Base-by-base conservation (phyloP, 1,139 yeast genomes). In the Yamadazyma sp. region DNA sequence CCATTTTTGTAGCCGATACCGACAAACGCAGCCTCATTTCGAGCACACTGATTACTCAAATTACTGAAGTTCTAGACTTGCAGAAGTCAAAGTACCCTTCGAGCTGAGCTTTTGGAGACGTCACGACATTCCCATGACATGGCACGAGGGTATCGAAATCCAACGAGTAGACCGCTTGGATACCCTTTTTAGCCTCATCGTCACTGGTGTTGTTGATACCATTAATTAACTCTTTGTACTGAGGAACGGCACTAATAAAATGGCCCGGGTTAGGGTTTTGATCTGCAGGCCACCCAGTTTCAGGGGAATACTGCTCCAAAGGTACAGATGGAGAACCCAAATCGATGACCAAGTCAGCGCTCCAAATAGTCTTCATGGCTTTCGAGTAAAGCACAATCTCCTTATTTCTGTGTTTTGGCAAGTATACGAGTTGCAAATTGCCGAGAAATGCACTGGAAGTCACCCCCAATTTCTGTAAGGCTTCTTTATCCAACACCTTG, bases 51-150 rank as follows among this genome's bases (percentile, higher is more conserved):
- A 14, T 28, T 28, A 11, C 8, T 20, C 22, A 20, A 20, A 20
- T 20, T 6, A 8, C 22, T 20, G 22, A 20, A n/a, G 31, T 7
- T 16, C 17, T 15, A 28, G 28, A 17, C 17, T 28, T 30, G 23
- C 38, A 24, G 29, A 45, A 38, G 31, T 41, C 34, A 33, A 40
- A 48, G 33, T 32, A 41, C 11, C 25, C 30, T 12, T 49, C 46
- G 46, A 60, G 55, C 3, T 51, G 56, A 15, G 50, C 54, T 43
- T 66, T 66, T n/a, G 69, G 79, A 39, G 66, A 59, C 9, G 75
- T 77, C 40, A 77, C 56, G 15, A 76, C 61, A 39, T 73, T 73
- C 9, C 87, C 87, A 50, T 81, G 87, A 46, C 82, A 75, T 53
- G 73, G 62, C 29, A 81, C 71, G 39, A 79, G 60, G 11, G 63